These are phyloP conservation scores for Immersiporthe knoxdaviesiana DNA, from an alignment of 2,329 filamentous ascomycete species.

Conservation along the genomic window DNA sequence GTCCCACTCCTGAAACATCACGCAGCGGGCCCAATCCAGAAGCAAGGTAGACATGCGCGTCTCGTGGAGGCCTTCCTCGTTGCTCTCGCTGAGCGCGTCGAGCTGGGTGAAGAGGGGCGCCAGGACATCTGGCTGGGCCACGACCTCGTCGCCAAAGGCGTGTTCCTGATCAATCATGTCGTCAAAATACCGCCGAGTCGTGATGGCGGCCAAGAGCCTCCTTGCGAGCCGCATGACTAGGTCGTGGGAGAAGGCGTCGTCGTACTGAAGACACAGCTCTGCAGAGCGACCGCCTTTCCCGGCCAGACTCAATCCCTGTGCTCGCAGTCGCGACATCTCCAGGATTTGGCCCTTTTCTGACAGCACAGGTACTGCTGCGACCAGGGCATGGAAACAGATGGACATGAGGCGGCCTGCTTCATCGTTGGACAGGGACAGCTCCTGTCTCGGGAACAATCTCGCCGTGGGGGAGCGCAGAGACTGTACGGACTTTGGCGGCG, in stretches of 20 bases:
- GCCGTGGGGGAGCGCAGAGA: slow-evolving; percentile 44
- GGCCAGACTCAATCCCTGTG: slow-evolving; percentile 55
- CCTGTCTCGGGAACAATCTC: slow-evolving; percentile 42
- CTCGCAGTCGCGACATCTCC: slow-evolving; percentile 64
- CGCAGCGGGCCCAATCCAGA: slow-evolving; percentile 73
- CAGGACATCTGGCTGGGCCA: slow-evolving; percentile 48
- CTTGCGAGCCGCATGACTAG: slow-evolving; percentile 61
- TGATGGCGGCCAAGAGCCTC: slow-evolving; percentile 61
- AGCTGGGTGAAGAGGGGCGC: slow-evolving; percentile 56
- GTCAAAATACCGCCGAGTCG: slow-evolving; percentile 54
- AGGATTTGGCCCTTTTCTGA: slow-evolving; percentile 52
- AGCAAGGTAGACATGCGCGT: slow-evolving; percentile 59
- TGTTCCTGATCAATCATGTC: slow-evolving; percentile 46
- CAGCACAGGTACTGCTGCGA: slow-evolving; percentile 59
- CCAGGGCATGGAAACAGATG: slow-evolving; percentile 65
- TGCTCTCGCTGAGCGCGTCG: slow-evolving; percentile 52
- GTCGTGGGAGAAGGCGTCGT: slow-evolving; percentile 66
- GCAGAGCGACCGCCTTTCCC: slow-evolving; percentile 52
- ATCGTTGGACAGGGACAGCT: slow-evolving; percentile 46
- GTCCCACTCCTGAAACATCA: slow-evolving; percentile 81
- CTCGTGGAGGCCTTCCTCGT: slow-evolving; percentile 60
- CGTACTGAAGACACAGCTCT: slow-evolving; percentile 60
- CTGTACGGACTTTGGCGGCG: slow-evolving; percentile 53
- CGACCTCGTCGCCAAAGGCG: slow-evolving; percentile 38
- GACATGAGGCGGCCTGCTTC: slow-evolving; percentile 60